Evolutionary conservation across 345 rosid species (phyloP), one percentile per base, ranked within the genome.

Genomic region (Eutrema heterophyllum): DNA sequence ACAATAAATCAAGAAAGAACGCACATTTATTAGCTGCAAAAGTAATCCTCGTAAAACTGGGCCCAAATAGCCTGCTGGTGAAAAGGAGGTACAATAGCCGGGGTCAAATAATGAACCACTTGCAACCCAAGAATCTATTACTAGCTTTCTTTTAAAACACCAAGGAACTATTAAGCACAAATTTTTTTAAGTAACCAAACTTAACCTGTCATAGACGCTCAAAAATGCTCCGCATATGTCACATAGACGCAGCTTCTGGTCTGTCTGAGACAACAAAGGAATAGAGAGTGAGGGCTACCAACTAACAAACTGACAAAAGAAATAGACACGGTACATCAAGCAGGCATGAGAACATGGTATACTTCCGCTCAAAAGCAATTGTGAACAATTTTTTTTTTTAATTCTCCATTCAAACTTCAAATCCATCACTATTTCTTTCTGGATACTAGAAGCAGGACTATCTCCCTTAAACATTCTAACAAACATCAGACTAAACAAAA

Each of bases 1-100:
- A 52, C 76, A 71, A 66, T 82, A 81, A 88, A 95, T 87, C 81
- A 89, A 87, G 79, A 86, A 87, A 86, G 84, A 81, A 96, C 95
- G 97, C 99, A 96, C 98, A 89, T 96, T 90, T 86, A 90, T 85
- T 84, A 90, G 98, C 99, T 90, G 92, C 97, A 96, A 90, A 92
- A 96, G 97, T 92, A 77, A 90, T 92, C 99, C 99, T 85, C 92
- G 96, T 85, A 92, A 92, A 88, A 92, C 92, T 87, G 96, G 97
- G 97, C 98, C 95, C 97, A 89, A 92, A 71, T 85, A 96, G 99
- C 98, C 98, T 92, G 98, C 97, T 96, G 97, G 93, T 92, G 86
- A 85, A 86, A 91, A 91, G 97, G 96, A 89, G 96, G 96, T 84
- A 85, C 90, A 86, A 86, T 84, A 87, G 81, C 78, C 79, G 79